Percentiles rank a stretch among this genome's conserved stretches.
Conservation (phyloP, 805 yeast species). For the Hanseniaspora guilliermondii region DNA sequence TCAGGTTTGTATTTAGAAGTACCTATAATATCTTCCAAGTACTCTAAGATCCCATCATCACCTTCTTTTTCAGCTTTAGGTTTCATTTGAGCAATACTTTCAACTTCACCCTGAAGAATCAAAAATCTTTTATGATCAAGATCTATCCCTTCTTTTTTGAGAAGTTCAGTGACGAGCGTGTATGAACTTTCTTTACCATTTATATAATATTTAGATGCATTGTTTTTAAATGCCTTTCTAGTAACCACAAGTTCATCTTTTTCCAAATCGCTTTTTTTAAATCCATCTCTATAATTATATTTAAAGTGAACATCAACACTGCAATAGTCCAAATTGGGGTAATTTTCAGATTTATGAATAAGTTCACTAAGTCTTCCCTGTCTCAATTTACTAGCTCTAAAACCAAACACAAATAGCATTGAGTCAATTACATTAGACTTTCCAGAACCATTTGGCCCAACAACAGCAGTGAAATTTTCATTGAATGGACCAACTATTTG, state of each 20-base stretch:
- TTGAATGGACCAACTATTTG: constrained; percentile 93
- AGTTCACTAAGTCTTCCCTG: constrained; percentile 86
- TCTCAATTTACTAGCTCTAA: constrained; percentile 91
- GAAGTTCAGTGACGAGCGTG: constrained; percentile 60
- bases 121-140: constrained; percentile 87
- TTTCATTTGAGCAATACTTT: constrained; percentile 96
- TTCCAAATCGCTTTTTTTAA: constrained; percentile 38
- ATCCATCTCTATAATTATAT: constrained; percentile 53
- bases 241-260: constrained; percentile 54
- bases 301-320: constrained; percentile 84
- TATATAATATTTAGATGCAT: constrained; percentile 65
- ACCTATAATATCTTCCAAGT: constrained; percentile 92
- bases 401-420: constrained; percentile 90
- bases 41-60: constrained; percentile 89
- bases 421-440: constrained; percentile 96
- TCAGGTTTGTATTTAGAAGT: constrained; percentile 70
- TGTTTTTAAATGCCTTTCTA: constrained; percentile 66
- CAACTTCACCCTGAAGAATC: constrained; percentile 96
- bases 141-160: constrained; percentile 79
- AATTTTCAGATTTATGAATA: constrained; percentile 77
- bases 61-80: constrained; percentile 86
- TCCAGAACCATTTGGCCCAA: constrained; percentile 98
- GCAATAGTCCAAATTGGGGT: constrained; percentile 56
- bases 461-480: constrained; percentile 87
- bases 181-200: constrained; percentile 60